Percentiles rank a stretch among this genome's conserved stretches.
Conservation (phyloP, 441 rosid genomes). For the Populus hybrid region DNA sequence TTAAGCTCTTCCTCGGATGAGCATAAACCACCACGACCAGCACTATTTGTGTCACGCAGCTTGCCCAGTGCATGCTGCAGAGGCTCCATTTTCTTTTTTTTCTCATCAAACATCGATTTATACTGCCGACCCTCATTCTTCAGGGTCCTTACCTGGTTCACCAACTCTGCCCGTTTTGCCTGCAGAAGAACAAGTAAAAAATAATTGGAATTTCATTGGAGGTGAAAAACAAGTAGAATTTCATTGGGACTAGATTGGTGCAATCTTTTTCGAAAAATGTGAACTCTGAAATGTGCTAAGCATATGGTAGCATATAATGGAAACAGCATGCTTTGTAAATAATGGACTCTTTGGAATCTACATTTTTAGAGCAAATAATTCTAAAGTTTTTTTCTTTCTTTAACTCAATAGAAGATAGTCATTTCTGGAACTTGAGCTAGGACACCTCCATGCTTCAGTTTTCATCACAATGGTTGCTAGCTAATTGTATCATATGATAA, state of each 20-base stretch:
- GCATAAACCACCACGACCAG: conserved; percentile 66
- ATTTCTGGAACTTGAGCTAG: not conserved
- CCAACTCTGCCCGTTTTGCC: conserved; percentile 54
- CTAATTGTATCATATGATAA: not conserved
- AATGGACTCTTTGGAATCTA: not conserved
- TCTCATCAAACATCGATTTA: conserved; percentile 54
- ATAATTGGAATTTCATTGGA: not conserved
- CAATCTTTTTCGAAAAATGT: not conserved
- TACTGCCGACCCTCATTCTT: conserved; percentile 58
- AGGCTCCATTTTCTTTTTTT: conserved; percentile 78
- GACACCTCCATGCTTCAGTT: not conserved
- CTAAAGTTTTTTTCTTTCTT: not conserved
- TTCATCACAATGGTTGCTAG: not conserved
- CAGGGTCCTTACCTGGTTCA: conserved; percentile 48
- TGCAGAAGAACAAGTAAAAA: conserved; percentile 27
- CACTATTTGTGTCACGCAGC: conserved; percentile 48
- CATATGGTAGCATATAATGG: not conserved
- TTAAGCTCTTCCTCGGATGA: conserved; percentile 93
- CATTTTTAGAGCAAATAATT: not conserved
- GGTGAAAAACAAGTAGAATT: conserved; percentile 4
- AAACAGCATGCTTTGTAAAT: not conserved
- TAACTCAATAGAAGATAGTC: not conserved
- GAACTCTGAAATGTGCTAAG: not conserved
- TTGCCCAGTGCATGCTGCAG: conserved; percentile 91
- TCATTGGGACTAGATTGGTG: not conserved